Conservation (phyloP, 129 eudicot genomes). For the Centaurea solstitialis region DNA sequence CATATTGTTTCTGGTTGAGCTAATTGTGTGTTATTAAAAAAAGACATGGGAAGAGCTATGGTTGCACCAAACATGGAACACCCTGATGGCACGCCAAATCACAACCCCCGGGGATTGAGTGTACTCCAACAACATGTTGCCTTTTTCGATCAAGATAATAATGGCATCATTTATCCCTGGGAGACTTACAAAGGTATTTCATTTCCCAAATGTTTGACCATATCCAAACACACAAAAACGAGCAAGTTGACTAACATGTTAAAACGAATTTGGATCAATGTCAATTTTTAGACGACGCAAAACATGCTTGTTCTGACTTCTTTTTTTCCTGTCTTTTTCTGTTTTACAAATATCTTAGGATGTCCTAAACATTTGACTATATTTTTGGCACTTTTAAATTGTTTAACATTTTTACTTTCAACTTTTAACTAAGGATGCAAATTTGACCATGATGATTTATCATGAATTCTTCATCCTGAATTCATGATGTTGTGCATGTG, state of each 20-base stretch:
- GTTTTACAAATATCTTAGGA: no score
- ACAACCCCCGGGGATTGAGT: constrained; percentile 22
- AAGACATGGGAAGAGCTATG: constrained; percentile 52
- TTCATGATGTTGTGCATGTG: no score
- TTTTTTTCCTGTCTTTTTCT: no score
- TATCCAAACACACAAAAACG: not conserved
- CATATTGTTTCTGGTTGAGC: not conserved
- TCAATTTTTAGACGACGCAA: not conserved
- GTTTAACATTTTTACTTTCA: no score
- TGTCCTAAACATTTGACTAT: no score
- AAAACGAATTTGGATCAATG: no score
- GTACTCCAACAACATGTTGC: constrained; percentile 61
- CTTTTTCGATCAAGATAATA: constrained; percentile 49
- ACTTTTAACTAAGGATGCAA: no score
- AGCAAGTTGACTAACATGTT: no score
- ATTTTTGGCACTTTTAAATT: no score
- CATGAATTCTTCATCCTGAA: no score
- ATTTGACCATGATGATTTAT: no score
- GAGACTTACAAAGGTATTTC: constrained; percentile 50
- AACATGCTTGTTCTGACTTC: no score
- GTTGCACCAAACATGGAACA: constrained; percentile 43
- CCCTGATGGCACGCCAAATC: constrained; percentile 44
- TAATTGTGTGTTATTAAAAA: not conserved
- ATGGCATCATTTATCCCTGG: constrained; percentile 67
- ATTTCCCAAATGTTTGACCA: not conserved